Base-by-base conservation (phyloP, 306 rosid genomes). In the Albizia julibrissin region DNA sequence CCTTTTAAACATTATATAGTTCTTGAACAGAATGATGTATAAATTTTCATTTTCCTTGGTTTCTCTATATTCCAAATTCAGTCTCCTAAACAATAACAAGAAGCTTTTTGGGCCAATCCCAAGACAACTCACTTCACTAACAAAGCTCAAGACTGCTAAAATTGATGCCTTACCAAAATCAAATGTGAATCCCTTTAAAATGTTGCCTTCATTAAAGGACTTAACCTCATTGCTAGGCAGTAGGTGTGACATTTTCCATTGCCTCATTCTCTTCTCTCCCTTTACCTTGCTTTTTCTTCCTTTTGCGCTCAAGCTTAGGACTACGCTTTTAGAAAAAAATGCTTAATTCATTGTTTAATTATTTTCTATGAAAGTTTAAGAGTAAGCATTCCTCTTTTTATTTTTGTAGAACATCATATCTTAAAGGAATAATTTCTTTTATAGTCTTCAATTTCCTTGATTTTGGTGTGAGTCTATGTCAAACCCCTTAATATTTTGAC, bases 31-130 rank as follows among this genome's bases (percentile, higher is more conserved):
- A 42, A 37, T 69, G 80, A 65, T 80, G 73, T 77, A 69, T 65
- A 46, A 79, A 74, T 67, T 77, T 37, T n/a, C 31, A 8, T 66
- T 66, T 72, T n/a, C 69, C 82, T 42, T 27, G 72, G 62, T 71
- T 64, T 24, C 69, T 40, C 81, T 68, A 47, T 75, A 37, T 37
- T 5, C 40, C 40, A 37, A 37, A 37, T 37, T 37, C 81, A 93
- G 98, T 69, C 90, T 97, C 47, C 81, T 95, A 21, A 92, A 87
- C 86, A 88, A 95, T 87, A n/a, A n/a, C n/a, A n/a, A n/a, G n/a
- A 90, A 91, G 82, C 87, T 95, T 58, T 81, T 91, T 1, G 98
- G 97, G 74, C 82, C 91, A 37, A 95, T 93, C 79, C 99, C 98
- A 37, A 89, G 99, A 83, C 97, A 92, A 75, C 79, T 91, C 47